Base-by-base conservation (phyloP, 306 rosid species). In the Adenanthera pavonina region DNA sequence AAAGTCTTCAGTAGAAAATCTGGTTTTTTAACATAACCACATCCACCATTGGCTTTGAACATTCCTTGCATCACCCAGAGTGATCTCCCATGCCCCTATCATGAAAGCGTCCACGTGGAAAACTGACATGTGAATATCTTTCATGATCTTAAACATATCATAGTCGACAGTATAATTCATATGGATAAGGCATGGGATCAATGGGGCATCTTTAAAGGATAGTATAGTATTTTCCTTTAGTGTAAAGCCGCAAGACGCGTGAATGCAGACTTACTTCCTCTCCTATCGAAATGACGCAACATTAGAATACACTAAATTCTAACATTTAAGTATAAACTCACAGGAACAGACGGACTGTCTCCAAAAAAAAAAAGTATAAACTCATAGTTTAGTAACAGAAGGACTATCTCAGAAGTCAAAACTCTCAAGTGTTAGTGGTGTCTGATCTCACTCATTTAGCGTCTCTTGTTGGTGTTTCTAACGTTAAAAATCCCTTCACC, bases 1-100 rank as follows among this genome's bases (percentile, higher is more conserved):
- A 84, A 92, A 41, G 71, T 44, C 56, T 73, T 78, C 77, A 96
- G 53, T 35, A 96, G 85, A 84, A 90, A 88, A 48, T 94, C 97
- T 51, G 99, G 99, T 88, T 96, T 96, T 88, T 92, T 96, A 75
- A 96, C 91, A 78, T 92, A 96, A 59, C 99, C 99, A 49, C 99
- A 96, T 72, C 92, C 89, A 57, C 97, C 97, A 75, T 96, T 94
- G 84, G 98, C 91, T 90, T 83, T 92, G 88, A 96, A 96, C 98
- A 96, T 96, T 65, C 99, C 99, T 40, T 96, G 91, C 99, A 96
- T 96, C 92, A 93, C 68, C 98, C 99, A 94, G 56, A 96, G 93
- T 51, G 98, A 90, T 88, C 99, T 94, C 59, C 99, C 99, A 85
- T 91, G 25, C 16, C 99, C 99, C 99, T 96, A 76, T 81, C 78